Evolutionary conservation across 2,329 filamentous ascomycete genomes (phyloP), one percentile per base, ranked within the genome.

Genomic region (Zasmidium cellare): DNA sequence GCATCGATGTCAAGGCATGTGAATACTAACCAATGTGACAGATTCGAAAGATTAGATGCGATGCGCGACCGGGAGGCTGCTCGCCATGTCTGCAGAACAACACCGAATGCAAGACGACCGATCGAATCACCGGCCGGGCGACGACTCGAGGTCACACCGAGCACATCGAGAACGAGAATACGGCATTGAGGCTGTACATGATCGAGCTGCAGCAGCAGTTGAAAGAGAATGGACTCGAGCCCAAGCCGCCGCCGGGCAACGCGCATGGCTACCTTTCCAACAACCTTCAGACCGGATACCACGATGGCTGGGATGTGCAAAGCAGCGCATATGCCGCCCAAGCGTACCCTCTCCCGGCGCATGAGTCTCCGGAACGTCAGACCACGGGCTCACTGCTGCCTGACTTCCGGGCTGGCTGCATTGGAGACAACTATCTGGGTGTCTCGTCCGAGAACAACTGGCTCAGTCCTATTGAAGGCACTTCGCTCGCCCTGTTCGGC

Each of bases 21-120:
- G 31, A 45, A 19, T n/a, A 18, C 23, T 55, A 46, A 55, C 18
- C 46, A n/a, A 45, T 20, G 22, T n/a, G 69, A 41, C 7, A 91
- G 88, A 81, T 91, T 57, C 86, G 91, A 66, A 96, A 96, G 76
- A 96, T 96, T 68, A 86, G 90, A 71, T 96, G 91, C 80, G 91
- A 96, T 77, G 88, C 87, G 54, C 80, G 89, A 44, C 85, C 88
- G 28, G 87, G 90, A 65, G 91, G 90, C 62, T 96, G 91, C 76
- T 90, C 89, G 61, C 88, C 90, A 67, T 96, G 91, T 77, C 78
- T 85, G 66, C 86, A 88, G 74, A 89, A 90, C 71, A 86, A 85
- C 63, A 85, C 89, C 67, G 84, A 90, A 69, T 96, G 91, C 76
- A 87, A 85, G 75, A 92, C 92, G 54, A 96, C 91, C 57, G 91